Conservation (phyloP, 179 eudicot genomes). For the Actinidia arguta region DNA sequence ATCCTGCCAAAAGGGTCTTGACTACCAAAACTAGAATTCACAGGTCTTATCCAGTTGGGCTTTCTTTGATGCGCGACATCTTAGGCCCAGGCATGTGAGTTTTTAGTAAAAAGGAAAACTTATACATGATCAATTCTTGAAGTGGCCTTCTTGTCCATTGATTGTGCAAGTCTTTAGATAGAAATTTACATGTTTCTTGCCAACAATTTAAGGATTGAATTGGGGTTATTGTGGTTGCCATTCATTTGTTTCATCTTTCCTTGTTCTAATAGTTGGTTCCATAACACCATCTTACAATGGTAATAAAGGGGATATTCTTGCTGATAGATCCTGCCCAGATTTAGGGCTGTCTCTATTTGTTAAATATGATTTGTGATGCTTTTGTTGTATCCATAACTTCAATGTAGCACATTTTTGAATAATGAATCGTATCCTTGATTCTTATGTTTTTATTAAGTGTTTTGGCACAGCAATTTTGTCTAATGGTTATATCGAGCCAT, state of each 20-base stretch:
- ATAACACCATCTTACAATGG: neutral
- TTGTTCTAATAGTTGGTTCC: neutral
- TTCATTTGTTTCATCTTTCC: neutral
- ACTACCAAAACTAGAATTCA: conserved; percentile 63
- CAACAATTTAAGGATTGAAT: too few species aligned
- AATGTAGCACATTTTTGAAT: neutral
- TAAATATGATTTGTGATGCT: neutral
- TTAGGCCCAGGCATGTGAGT: conserved; percentile 35
- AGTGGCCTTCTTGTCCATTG: too few species aligned
- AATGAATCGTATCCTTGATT: neutral
- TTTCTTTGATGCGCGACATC: conserved; percentile 57
- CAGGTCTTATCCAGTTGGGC: conserved; percentile 70
- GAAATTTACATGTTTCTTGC: too few species aligned
- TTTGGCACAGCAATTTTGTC: neutral
- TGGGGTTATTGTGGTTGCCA: too few species aligned
- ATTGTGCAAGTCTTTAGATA: too few species aligned
- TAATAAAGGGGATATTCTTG: neutral
- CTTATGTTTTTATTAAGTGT: neutral
- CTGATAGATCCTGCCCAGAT: neutral
- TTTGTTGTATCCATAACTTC: conserved; percentile 1
- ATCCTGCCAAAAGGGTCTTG: conserved; percentile 36
- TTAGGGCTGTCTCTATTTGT: neutral
- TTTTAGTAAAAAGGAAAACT: neutral
- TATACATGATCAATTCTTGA: conserved; percentile 2
- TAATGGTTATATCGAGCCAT: neutral